Evolutionary conservation across 1,139 yeast species (phyloP).

Genomic region (Lodderomyces theae): DNA sequence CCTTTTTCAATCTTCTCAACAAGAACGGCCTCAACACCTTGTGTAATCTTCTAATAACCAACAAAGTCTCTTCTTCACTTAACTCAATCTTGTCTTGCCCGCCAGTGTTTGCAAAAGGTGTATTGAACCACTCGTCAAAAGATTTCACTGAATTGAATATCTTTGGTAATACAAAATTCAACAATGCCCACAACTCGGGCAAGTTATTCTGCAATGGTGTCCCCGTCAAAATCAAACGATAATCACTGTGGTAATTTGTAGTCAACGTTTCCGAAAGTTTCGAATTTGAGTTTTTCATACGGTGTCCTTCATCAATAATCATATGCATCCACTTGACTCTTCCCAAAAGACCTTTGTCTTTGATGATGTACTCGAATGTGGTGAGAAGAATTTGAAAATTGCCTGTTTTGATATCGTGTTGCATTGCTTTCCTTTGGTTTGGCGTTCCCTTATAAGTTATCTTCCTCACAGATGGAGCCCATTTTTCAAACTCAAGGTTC

Average conservation of each 20-base stretch:
- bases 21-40: slow-evolving; percentile 94
- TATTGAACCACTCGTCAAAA: slow-evolving; percentile 87
- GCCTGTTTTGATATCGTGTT: slow-evolving; percentile 58
- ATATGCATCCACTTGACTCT: slow-evolving; percentile 78
- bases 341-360: slow-evolving; percentile 65
- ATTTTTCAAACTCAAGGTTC: slow-evolving; percentile 80
- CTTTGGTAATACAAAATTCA: slow-evolving; percentile 75
- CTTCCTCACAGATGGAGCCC: slow-evolving; percentile 76
- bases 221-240: slow-evolving; percentile 80
- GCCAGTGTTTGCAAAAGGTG: slow-evolving; percentile 82
- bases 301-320: slow-evolving; percentile 89
- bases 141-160: slow-evolving; percentile 81
- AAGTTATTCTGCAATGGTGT: slow-evolving; percentile 83
- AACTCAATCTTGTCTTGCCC: slow-evolving; percentile 76
- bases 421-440: slow-evolving; percentile 62
- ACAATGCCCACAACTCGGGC: slow-evolving; percentile 82
- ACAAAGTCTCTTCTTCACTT: slow-evolving; percentile 89
- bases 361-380: slow-evolving; percentile 75
- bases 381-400: slow-evolving; percentile 76
- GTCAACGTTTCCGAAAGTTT: slow-evolving; percentile 71
- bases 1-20: slow-evolving; percentile 90
- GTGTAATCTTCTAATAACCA: slow-evolving; percentile 92
- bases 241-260: slow-evolving; percentile 68
- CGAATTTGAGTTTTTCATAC: slow-evolving; percentile 79
- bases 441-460: slow-evolving; percentile 78